Base-by-base conservation (phyloP, 2,329 filamentous ascomycete genomes). In the Cladophialophora chaetospira region DNA sequence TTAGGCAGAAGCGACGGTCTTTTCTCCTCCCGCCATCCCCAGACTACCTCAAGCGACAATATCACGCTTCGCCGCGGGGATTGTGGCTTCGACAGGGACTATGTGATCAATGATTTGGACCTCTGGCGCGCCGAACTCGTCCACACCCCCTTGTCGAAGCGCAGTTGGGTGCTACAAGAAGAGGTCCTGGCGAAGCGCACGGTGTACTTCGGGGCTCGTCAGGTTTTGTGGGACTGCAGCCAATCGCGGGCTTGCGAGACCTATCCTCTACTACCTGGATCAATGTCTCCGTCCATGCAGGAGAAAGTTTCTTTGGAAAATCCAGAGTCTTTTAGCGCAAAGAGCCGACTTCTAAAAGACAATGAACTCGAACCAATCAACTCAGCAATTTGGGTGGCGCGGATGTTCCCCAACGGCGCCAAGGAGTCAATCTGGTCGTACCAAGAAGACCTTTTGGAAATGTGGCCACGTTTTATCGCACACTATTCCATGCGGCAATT, bases 121-220 rank as follows among this genome's bases (percentile, higher is more conserved):
- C 35, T 59, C 13, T 59, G 56, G 56, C 35, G 51, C 10, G 56
- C 51, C 15, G 56, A 59, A 21, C 38, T 59, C 21, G 21, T 55
- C 28, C 52, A 59, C 28, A 55, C 48, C 38, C 58, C 58, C 17
- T 59, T 77, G 2, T 73, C 68, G 49, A 60, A 54, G 4, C 64
- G 74, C 2, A 74, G 70, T 0, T 77, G 74, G 75, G 73, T 75
- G 0, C 40, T 75, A 3, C 74, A 77, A 54, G 75, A 76, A 53
- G 63, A 69, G n/a, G 69, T 67, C 0, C 58, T 77, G 2, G 68
- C 73, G 0, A 66, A 69, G 6, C 65, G 75, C 8, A 71, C 69
- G 0, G 70, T 77, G 10, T 72, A 70, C 43, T 77, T 74, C 54
- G 69, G 72, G 0, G 36, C 66, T 1, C 56, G 56, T 0, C 71